phyloP scores from a whole-genome alignment of 176 grass and related monocot genomes.

The Saccharum spontaneum region DNA sequence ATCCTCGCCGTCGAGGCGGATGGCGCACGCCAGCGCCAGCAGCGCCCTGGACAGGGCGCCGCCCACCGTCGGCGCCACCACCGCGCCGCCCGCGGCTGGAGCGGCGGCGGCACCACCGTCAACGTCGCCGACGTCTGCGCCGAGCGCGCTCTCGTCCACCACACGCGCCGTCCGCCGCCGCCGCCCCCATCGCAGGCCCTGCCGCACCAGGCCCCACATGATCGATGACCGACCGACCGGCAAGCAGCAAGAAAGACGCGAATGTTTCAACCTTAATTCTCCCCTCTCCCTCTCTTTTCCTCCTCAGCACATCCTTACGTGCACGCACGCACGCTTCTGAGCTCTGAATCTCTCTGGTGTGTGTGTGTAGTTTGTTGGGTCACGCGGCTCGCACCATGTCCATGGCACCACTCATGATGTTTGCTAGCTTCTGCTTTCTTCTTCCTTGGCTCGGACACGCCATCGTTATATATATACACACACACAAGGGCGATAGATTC shows the following conservation, averaged over 20 bases:
- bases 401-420: not conserved
- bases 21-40: conserved; percentile 49
- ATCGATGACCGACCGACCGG: not conserved
- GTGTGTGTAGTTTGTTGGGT: not conserved
- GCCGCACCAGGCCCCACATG: conserved; percentile 51
- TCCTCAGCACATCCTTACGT: conserved; percentile 8
- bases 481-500: not conserved
- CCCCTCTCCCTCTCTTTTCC: not conserved
- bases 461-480: not conserved
- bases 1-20: conserved; percentile 50
- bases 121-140: not conserved
- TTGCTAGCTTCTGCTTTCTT: not conserved
- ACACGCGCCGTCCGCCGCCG: conserved; percentile 44
- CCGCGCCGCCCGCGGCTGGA: not conserved
- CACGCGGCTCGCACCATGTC: conserved; percentile 22
- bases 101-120: not conserved
- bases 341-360: not conserved
- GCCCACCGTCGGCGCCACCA: conserved; percentile 11
- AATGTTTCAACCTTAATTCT: not conserved
- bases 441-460: not conserved
- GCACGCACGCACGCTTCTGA: not conserved
- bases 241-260: not conserved
- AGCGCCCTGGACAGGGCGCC: conserved; percentile 45
- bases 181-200: conserved; percentile 38
- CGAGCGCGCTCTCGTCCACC: conserved; percentile 59